Evolutionary conservation across 2,329 filamentous ascomycete genomes (phyloP).

Genomic region (Dactylellina haptotyla): DNA sequence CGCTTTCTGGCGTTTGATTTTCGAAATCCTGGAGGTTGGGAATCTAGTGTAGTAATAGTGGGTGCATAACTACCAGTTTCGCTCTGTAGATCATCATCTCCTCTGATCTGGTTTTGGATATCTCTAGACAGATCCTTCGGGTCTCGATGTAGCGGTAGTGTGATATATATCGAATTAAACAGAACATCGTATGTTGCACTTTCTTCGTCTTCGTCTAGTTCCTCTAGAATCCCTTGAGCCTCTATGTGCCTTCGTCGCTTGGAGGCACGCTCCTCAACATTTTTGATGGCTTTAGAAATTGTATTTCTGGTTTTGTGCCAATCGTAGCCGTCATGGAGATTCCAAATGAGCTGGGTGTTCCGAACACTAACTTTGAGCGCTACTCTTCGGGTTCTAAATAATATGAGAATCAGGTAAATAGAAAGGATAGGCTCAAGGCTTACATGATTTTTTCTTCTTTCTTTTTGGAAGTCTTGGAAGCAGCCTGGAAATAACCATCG

Average conservation of each 20-base stretch:
- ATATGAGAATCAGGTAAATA: neutral
- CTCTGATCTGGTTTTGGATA: slow-evolving; percentile 74
- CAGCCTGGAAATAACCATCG: slow-evolving; percentile 63
- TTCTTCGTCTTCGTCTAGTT: slow-evolving; percentile 78
- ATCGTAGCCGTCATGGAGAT: slow-evolving; percentile 96
- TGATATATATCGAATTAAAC: slow-evolving; percentile 99
- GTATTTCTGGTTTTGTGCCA: slow-evolving; percentile 88
- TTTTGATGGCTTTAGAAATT: slow-evolving; percentile 86
- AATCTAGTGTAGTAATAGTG: slow-evolving; percentile 62
- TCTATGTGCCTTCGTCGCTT: slow-evolving; percentile 73
- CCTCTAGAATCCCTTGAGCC: slow-evolving; percentile 67
- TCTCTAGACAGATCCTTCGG: slow-evolving; percentile 81
- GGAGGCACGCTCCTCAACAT: slow-evolving; percentile 83
- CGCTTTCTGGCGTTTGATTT: slow-evolving; percentile 60
- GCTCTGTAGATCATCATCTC: slow-evolving; percentile 83
- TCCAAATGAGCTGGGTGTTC: slow-evolving; percentile 95
- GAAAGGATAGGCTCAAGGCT: neutral
- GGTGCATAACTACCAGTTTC: slow-evolving; percentile 91
- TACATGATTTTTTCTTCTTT: slow-evolving; percentile 31
- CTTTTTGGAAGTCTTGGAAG: slow-evolving; percentile 7
- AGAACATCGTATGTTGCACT: slow-evolving; percentile 92
- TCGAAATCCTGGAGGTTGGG: slow-evolving; percentile 59
- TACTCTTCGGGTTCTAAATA: slow-evolving; percentile 28
- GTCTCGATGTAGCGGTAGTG: slow-evolving; percentile 85
- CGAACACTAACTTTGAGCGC: slow-evolving; percentile 81